These are phyloP conservation scores for Emergomyces orientalis DNA, from an alignment of 2,329 filamentous ascomycete genomes.

Conservation along the genomic window DNA sequence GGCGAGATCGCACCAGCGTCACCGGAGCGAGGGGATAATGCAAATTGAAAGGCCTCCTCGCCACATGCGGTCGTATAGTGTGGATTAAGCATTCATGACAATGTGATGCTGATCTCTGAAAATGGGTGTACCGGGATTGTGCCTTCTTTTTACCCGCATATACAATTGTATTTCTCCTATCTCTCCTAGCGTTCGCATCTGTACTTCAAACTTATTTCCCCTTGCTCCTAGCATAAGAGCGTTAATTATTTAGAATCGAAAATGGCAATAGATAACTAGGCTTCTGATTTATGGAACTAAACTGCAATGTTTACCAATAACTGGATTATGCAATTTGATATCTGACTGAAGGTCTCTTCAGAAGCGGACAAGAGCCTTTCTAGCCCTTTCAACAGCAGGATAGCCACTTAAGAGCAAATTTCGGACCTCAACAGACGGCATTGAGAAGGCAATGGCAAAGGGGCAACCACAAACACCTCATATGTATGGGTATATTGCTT, in stretches of 20 bases:
- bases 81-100: background rate
- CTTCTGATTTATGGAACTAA: background rate
- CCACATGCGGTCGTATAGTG: slow-evolving; percentile 1
- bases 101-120: background rate
- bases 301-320: background rate
- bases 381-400: background rate
- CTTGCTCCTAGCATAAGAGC: background rate
- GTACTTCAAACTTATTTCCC: background rate
- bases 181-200: background rate
- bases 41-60: background rate
- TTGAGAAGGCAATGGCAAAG: background rate
- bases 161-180: background rate
- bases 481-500: background rate
- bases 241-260: background rate
- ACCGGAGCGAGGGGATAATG: background rate
- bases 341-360: background rate
- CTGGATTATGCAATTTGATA: background rate
- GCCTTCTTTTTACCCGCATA: background rate
- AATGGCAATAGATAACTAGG: background rate
- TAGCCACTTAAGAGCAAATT: background rate
- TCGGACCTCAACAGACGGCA: background rate
- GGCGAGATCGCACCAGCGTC: background rate
- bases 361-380: background rate
- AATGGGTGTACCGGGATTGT: background rate
- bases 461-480: background rate